A percentile compares a stretch with the other conserved stretches of the same genome.
phyloP scores from a whole-genome alignment of 2,329 filamentous ascomycete species.

The Fonsecaea pedrosoi region DNA sequence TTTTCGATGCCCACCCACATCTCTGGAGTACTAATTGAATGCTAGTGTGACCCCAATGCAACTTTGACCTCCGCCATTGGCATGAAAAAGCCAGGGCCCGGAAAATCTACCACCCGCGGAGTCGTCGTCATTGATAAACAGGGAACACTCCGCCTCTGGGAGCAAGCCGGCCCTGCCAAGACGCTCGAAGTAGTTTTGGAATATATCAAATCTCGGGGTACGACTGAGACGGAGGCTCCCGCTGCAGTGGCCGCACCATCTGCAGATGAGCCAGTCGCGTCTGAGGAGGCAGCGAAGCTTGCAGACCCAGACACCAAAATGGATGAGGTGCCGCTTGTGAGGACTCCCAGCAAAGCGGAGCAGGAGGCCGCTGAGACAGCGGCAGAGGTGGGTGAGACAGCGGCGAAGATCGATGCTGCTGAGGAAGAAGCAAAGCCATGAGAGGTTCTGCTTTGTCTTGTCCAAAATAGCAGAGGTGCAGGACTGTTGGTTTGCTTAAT shows the following conservation, averaged over 20 bases:
- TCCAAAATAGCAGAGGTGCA: neutral
- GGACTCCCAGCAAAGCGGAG: constrained; percentile 33
- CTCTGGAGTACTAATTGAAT: neutral
- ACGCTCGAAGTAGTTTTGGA: constrained; percentile 79
- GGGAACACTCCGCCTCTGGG: constrained; percentile 77
- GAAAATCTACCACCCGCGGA: constrained; percentile 76
- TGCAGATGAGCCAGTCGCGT: constrained; percentile 28
- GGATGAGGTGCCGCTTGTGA: constrained; percentile 36
- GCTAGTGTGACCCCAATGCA: constrained; percentile 71
- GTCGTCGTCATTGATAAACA: constrained; percentile 85
- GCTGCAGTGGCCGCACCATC: constrained; percentile 25
- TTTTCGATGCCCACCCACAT: no score
- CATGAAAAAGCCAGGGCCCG: constrained; percentile 76
- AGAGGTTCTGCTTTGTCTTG: neutral
- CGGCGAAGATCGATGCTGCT: constrained; percentile 33
- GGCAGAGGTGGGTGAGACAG: constrained; percentile 36
- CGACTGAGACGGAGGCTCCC: constrained; percentile 28
- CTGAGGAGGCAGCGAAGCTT: constrained; percentile 30
- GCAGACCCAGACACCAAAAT: constrained; percentile 35
- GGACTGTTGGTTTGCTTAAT: neutral
- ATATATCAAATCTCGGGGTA: constrained; percentile 50
- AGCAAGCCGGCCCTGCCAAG: constrained; percentile 76
- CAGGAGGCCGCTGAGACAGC: constrained; percentile 35
- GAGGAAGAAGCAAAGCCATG: constrained; percentile 23
- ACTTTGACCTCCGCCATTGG: constrained; percentile 84